Percentiles rank a stretch among this genome's conserved stretches.
phyloP scores from a whole-genome alignment of 305 asterid genomes.

The Fraxinus sp. region DNA sequence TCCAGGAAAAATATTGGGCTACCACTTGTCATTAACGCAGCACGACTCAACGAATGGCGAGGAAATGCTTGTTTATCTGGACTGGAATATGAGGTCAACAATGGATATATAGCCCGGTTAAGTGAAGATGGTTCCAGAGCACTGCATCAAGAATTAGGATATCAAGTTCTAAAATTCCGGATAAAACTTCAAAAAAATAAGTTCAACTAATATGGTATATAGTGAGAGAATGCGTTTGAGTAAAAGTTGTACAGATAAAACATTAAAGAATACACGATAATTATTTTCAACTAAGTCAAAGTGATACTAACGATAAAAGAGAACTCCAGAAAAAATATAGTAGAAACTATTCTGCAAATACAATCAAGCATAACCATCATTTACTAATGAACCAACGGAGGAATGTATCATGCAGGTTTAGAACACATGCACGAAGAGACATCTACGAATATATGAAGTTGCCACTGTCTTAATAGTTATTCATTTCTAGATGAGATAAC shows the following conservation, averaged over 20 bases:
- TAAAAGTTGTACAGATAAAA: background rate
- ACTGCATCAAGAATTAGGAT: constrained; percentile 53
- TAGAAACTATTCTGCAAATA: background rate
- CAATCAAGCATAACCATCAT: constrained; percentile 5
- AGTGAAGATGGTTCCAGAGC: constrained; percentile 90
- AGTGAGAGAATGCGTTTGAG: background rate
- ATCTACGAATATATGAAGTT: background rate
- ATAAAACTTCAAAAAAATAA: background rate
- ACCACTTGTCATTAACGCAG: constrained; percentile 91
- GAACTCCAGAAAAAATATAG: background rate
- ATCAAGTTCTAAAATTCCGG: constrained; percentile 17
- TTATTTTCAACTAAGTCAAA: constrained; percentile 10
- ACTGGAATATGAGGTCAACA: constrained; percentile 69
- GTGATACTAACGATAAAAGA: constrained; percentile 8
- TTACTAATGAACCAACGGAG: background rate
- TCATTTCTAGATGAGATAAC: background rate
- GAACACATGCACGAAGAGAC: background rate
- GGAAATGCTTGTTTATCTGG: constrained; percentile 92
- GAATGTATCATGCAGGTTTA: background rate
- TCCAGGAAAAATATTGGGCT: constrained; percentile 97
- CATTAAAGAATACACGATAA: background rate
- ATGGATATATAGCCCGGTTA: constrained; percentile 82
- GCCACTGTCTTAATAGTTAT: background rate
- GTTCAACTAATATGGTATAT: background rate
- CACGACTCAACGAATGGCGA: constrained; percentile 97